phyloP scores from a whole-genome alignment of 345 rosid genomes.

The Zanthoxylum bungeanum region DNA sequence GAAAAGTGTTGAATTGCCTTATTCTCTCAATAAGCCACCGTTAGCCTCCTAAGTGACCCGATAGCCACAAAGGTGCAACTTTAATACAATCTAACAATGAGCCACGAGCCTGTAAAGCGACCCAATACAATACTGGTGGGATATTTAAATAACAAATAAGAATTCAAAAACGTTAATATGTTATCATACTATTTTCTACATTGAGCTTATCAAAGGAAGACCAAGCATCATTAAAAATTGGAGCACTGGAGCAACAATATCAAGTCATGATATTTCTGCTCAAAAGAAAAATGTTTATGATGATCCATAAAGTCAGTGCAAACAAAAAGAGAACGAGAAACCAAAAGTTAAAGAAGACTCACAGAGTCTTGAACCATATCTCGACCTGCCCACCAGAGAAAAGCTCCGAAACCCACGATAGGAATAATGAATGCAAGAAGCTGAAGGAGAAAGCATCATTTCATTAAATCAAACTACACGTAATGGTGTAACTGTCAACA shows the following conservation, averaged over 20 bases:
- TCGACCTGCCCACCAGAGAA: constrained; percentile 89
- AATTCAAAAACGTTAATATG: background rate
- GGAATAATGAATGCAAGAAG: constrained; percentile 66
- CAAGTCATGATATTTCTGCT: background rate
- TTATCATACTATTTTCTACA: background rate
- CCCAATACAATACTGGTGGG: no score
- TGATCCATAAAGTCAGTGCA: background rate
- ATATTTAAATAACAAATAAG: background rate
- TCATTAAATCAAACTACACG: constrained; percentile 6
- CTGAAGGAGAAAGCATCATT: constrained; percentile 33
- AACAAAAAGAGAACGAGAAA: constrained; percentile 12
- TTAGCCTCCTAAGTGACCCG: no score
- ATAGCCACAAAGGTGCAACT: background rate
- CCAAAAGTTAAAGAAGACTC: constrained; percentile 23
- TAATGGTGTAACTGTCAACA: background rate
- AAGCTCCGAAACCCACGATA: constrained; percentile 70
- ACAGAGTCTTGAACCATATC: constrained; percentile 78
- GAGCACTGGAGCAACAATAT: background rate
- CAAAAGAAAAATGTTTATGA: background rate
- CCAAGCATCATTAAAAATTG: background rate
- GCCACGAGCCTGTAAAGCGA: background rate
- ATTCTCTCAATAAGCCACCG: background rate
- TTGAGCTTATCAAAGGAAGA: background rate
- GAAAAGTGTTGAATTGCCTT: background rate
- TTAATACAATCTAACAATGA: background rate